These are phyloP conservation scores for Venturiaceae sp. DNA, from an alignment of 2,329 filamentous ascomycete species.

Conservation along the genomic window DNA sequence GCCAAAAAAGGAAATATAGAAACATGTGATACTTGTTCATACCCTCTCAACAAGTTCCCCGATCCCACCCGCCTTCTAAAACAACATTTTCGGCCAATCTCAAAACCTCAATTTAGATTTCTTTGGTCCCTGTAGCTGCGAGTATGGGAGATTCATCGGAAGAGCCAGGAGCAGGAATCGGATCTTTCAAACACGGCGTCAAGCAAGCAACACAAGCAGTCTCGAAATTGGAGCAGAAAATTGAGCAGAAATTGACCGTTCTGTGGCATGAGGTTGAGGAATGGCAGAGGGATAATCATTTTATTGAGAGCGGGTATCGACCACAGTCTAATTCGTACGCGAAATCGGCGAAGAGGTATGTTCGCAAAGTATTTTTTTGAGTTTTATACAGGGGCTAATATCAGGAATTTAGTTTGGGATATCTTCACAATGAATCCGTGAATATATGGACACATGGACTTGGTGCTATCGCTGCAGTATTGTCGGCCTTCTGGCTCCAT, in stretches of 20 bases:
- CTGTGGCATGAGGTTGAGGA: slow-evolving; percentile 9
- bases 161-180: not conserved
- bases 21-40: too few species aligned
- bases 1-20: too few species aligned
- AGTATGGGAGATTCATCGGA: not conserved
- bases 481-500: slow-evolving; percentile 44
- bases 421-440: slow-evolving; percentile 59
- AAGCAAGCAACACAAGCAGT: not conserved
- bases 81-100: not conserved
- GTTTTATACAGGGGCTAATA: not conserved
- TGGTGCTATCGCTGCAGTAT: slow-evolving; percentile 51
- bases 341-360: slow-evolving; percentile 41
- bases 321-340: slow-evolving; percentile 51
- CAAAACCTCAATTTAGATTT: not conserved
- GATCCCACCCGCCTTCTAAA: not conserved
- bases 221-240: slow-evolving; percentile 1
- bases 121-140: not conserved
- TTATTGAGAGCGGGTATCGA: slow-evolving; percentile 58
- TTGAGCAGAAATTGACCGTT: slow-evolving; percentile 4
- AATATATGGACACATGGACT: slow-evolving; percentile 66
- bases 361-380: not conserved
- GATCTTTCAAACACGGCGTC: not conserved
- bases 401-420: slow-evolving; percentile 32
- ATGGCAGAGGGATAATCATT: slow-evolving; percentile 49
- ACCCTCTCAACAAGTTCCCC: not conserved